Conservation (phyloP, 352 stramenopile genomes). For the Phytophthora ohioensis region DNA sequence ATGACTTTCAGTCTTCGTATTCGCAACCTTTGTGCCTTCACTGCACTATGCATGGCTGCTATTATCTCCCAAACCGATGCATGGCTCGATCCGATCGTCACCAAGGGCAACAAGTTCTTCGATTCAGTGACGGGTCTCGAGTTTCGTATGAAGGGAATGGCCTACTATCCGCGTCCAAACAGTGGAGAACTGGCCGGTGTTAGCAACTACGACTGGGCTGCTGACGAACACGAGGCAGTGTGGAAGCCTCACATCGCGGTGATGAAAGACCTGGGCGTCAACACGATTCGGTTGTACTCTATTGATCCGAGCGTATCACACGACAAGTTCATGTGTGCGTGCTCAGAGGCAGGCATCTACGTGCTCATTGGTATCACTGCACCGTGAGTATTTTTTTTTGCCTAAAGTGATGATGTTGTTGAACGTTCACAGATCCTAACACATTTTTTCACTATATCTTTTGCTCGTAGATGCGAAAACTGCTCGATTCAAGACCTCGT, state of each 20-base stretch:
- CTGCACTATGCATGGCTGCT: conserved; percentile 14
- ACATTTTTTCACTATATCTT: neutral
- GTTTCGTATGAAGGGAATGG: conserved; percentile 80
- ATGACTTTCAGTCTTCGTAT: conserved; percentile 32
- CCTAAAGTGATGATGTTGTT: neutral
- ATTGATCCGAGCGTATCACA: conserved; percentile 68
- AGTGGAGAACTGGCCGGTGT: conserved; percentile 56
- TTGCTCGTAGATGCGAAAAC: conserved; percentile 49
- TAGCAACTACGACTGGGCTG: conserved; percentile 74
- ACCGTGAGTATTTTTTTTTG: conserved; percentile 31
- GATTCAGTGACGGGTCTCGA: conserved; percentile 69
- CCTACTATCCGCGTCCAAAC: conserved; percentile 82
- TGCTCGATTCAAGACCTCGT: conserved; percentile 58
- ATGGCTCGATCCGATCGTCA: conserved; percentile 60
- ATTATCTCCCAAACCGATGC: conserved; percentile 28
- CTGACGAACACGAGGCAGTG: conserved; percentile 65
- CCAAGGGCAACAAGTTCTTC: conserved; percentile 91
- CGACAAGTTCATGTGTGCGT: conserved; percentile 88
- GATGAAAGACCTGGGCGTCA: conserved; percentile 70
- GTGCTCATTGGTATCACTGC: conserved; percentile 74
- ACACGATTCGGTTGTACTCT: conserved; percentile 77
- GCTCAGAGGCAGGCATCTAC: conserved; percentile 76
- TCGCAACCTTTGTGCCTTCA: conserved; percentile 25
- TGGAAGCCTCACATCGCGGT: conserved; percentile 65
- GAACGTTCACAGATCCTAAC: neutral